Evolutionary conservation across 495 filamentous ascomycete genomes (phyloP), one percentile per base, ranked within the genome.

Genomic region (Aspergillus kassunensis): DNA sequence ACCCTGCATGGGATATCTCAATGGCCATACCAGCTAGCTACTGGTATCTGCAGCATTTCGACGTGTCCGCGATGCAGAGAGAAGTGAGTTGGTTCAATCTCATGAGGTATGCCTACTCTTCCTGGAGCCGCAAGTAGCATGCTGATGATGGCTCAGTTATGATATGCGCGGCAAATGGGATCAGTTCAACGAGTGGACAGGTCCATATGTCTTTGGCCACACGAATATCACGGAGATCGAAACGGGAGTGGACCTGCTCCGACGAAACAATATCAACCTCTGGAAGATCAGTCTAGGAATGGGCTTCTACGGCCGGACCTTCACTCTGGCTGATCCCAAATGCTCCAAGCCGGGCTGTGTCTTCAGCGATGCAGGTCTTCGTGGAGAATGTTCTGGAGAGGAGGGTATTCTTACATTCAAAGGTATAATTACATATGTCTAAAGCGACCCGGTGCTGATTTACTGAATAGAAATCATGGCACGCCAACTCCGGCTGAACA

Each of bases 31-130:
- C 77, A 6, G 46, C 71, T 0, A 69, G 59, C 0, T 81, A 76
- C 53, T 81, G 77, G 77, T 83, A 82, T 37, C 44, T 83, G 4
- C 65, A 70, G 27, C 34, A 63, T 10, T 82, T 81, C 50, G 71
- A 81, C 46, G 30, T 82, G 23, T 36, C 59, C 0, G 40, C 25
- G 0, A 51, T 77, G 15, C 45, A 65, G 18, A 13, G 55, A 2
- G 15, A 64, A 24, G 63, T 76, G 3, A 72, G 77, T 54, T 83
- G 66, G 62, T 62, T 79, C 49, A 83, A 83, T 43, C 1, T 82
- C 30, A 84, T 84, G 80, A 59, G 33, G 19, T 82, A 81, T 44
- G 74, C 24, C 24, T 27, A 27, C 24, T 56, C 39, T 23, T 11
- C 3, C 3, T 36, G 12, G 16, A 2, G 34, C 34, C 5, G 6